Evolutionary conservation across 495 filamentous ascomycete species (phyloP), one percentile per base, ranked within the genome.

Genomic region (Penicillium simplicissimum): DNA sequence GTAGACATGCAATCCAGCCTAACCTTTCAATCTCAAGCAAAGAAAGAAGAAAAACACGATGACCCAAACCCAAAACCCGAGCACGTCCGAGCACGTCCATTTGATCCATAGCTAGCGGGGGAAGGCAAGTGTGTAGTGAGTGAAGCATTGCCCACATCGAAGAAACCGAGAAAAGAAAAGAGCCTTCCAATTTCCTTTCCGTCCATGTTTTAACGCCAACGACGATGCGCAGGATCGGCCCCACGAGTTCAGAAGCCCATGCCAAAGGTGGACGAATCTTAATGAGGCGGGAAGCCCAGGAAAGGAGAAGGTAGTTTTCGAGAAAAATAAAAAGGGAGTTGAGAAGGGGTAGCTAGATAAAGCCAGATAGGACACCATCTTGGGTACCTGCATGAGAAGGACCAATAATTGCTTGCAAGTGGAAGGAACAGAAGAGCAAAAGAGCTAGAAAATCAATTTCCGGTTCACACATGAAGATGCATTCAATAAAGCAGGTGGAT

Each of bases 391-490:
- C 47, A 66, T 65, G 63, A 43, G 52, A 43, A 57, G 43, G 51
- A 59, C 51, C 60, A 25, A 54, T 38, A 60, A 43, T 61, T 64
- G n/a, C n/a, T n/a, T n/a, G 62, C 67, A 66, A 63, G 17, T 42
- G 21, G 25, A 42, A 42, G 25, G 4, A 15, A 57, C 42, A 64
- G 19, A 54, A 64, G 43, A 47, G 42, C 47, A 59, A 47, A 37
- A 64, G 69, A 69, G 51, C 51, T 57, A 71, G 61, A 51, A 63
- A 68, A 62, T 72, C 67, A 65, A 70, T 61, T 64, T 70, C 65
- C 67, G 57, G 64, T 66, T 58, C 62, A 60, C 67, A 62, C 68
- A 51, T 63, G 65, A 68, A 67, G 65, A 72, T 72, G 69, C 69
- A 68, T 51, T 61, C 53, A 62, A 61, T 60, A 67, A 63, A 55